phyloP scores from a whole-genome alignment of 1,284 basidiomycete genomes.

The Grifola frondosa region DNA sequence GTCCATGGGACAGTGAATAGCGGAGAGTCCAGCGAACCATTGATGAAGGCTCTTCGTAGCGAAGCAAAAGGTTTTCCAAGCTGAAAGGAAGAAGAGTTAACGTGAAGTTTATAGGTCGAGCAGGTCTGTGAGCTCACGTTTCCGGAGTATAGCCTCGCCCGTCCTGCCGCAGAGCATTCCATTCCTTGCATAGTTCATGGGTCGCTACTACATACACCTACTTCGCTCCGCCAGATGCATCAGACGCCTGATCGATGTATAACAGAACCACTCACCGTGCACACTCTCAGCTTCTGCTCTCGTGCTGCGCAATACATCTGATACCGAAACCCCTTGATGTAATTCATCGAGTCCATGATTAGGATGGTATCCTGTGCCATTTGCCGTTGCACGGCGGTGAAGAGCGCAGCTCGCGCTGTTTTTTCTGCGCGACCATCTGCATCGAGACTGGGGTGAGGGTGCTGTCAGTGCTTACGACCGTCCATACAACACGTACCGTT shows the following conservation, averaged over 20 bases:
- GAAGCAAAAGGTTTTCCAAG: slow-evolving; percentile 84
- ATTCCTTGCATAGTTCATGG: slow-evolving; percentile 73
- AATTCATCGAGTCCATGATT: slow-evolving; percentile 90
- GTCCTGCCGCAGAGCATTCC: slow-evolving; percentile 64
- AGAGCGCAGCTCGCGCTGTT: slow-evolving; percentile 83
- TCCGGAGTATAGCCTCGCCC: slow-evolving; percentile 60
- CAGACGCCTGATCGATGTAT: not conserved
- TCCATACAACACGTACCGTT: too few species aligned
- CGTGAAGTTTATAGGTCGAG: too few species aligned
- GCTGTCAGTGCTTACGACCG: too few species aligned
- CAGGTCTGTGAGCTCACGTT: slow-evolving; percentile 56
- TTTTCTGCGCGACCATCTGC: slow-evolving; percentile 86
- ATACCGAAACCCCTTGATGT: slow-evolving; percentile 97
- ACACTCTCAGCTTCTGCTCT: slow-evolving; percentile 82
- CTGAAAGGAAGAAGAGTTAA: slow-evolving; percentile 40
- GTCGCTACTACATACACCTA: slow-evolving; percentile 80
- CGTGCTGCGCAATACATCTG: slow-evolving; percentile 96
- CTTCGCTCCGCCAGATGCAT: slow-evolving; percentile 21
- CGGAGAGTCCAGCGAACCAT: slow-evolving; percentile 97
- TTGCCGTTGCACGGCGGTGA: slow-evolving; percentile 80
- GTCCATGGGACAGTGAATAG: slow-evolving; percentile 83
- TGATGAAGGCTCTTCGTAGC: slow-evolving; percentile 95
- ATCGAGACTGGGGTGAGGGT: not conserved
- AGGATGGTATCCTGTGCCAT: slow-evolving; percentile 76
- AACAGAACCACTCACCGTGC: slow-evolving; percentile 66